A percentile compares a stretch with the other conserved stretches of the same genome.
These are phyloP conservation scores for Lepidopterella palustris DNA, from an alignment of 495 filamentous ascomycete species.

Conservation along the genomic window DNA sequence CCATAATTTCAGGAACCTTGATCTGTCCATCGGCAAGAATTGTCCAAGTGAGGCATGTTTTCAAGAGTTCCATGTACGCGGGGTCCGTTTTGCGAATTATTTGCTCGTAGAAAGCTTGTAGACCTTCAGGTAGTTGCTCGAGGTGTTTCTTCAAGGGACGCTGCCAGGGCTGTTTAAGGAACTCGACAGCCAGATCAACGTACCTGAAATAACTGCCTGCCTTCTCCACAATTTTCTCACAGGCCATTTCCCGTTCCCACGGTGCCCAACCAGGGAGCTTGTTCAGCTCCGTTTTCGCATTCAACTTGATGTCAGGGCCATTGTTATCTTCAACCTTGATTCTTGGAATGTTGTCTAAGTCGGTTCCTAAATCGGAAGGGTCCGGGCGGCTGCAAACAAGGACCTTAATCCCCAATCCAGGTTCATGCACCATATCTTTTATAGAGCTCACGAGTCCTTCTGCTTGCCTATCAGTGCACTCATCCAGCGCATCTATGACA, in stretches of 20 bases:
- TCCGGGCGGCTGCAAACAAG: neutral
- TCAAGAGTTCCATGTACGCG: neutral
- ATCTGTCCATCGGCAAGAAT: neutral
- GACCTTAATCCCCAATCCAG: neutral
- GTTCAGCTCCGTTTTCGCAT: neutral
- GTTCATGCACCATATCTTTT: neutral
- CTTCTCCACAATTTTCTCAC: neutral
- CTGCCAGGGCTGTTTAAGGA: constrained; percentile 1
- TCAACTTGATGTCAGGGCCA: neutral
- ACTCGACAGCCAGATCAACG: neutral
- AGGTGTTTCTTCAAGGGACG: neutral
- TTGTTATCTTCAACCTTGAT: constrained; percentile 1
- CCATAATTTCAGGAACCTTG: neutral
- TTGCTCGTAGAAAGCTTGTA: neutral
- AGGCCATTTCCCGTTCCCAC: neutral
- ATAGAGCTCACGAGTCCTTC: neutral
- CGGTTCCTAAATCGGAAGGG: neutral
- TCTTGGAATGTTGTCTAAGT: neutral
- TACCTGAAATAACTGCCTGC: constrained; percentile 2
- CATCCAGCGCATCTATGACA: constrained; percentile 3
- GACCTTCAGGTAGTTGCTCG: neutral
- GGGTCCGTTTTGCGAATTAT: neutral
- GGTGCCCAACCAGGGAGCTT: neutral
- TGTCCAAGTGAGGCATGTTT: neutral
- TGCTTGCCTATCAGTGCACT: neutral